Percentiles rank a stretch among this genome's conserved stretches.
phyloP scores from a whole-genome alignment of 1,284 basidiomycete genomes.

The Fereydounia khargensis region DNA sequence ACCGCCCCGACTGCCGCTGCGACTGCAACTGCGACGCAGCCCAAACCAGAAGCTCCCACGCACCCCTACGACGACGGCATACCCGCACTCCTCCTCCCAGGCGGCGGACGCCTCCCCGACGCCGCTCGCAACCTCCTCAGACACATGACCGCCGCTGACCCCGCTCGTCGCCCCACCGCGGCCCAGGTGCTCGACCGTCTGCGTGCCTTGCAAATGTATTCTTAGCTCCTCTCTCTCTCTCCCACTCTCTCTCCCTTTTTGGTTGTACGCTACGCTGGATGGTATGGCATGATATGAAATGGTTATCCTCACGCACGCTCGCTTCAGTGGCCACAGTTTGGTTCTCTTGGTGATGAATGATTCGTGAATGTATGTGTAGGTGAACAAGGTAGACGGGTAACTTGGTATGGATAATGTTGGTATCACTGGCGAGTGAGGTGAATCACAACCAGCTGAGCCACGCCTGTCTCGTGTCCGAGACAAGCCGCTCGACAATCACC shows the following conservation, averaged over 20 bases:
- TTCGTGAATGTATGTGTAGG: background rate
- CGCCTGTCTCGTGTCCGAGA: conserved; percentile 27
- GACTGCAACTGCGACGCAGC: too few relatives aligned
- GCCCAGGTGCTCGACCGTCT: conserved; percentile 20
- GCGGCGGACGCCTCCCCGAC: conserved; percentile 48
- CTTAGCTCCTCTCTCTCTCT: background rate
- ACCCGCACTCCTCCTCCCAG: conserved; percentile 49
- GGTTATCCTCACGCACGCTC: background rate
- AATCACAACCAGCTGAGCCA: conserved; percentile 33
- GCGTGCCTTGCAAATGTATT: background rate
- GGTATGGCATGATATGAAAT: too few relatives aligned
- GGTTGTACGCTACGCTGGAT: too few relatives aligned
- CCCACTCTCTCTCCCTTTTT: background rate
- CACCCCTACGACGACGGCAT: conserved; percentile 42
- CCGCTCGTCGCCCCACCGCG: conserved; percentile 35
- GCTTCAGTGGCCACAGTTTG: background rate
- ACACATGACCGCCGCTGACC: conserved; percentile 36
- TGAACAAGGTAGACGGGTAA: too few relatives aligned
- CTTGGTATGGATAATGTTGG: too few relatives aligned
- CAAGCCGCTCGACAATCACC: conserved; percentile 26
- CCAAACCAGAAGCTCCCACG: too few relatives aligned
- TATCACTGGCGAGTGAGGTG: background rate
- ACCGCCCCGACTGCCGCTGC: too few relatives aligned
- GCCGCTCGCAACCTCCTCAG: conserved; percentile 40
- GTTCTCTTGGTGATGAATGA: background rate